phyloP scores from a whole-genome alignment of 2,329 filamentous ascomycete genomes.

The Fusarium austroafricanum region DNA sequence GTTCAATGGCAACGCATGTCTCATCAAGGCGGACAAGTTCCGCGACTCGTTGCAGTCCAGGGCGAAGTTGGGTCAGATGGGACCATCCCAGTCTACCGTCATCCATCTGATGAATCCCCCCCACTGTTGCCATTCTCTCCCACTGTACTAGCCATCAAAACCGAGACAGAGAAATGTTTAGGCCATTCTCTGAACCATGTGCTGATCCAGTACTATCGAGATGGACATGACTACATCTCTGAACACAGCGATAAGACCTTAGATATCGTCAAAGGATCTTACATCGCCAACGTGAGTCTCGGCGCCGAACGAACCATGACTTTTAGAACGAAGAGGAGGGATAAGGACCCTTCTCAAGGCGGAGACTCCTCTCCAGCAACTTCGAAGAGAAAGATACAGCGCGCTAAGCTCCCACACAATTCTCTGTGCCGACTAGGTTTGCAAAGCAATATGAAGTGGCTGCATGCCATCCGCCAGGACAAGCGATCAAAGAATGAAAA shows the following conservation, averaged over 20 bases:
- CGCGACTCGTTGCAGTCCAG: slow-evolving; percentile 90
- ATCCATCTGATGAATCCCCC: slow-evolving; percentile 89
- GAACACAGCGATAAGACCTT: slow-evolving; percentile 98
- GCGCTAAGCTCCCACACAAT: slow-evolving; percentile 84
- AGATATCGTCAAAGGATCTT: slow-evolving; percentile 84
- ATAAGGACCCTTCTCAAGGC: slow-evolving; percentile 53
- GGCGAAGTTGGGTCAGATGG: slow-evolving; percentile 76
- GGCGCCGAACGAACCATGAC: slow-evolving; percentile 92
- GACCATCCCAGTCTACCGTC: slow-evolving; percentile 89
- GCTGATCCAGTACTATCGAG: slow-evolving; percentile 92
- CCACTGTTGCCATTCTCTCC: slow-evolving; percentile 80
- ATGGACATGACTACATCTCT: slow-evolving; percentile 89
- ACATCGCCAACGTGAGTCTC: slow-evolving; percentile 93
- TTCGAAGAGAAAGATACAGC: slow-evolving; percentile 66
- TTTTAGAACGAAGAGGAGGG: slow-evolving; percentile 80
- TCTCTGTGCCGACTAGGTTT: slow-evolving; percentile 87
- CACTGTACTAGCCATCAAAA: slow-evolving; percentile 75
- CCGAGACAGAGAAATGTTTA: slow-evolving; percentile 75
- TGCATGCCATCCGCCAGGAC: slow-evolving; percentile 92
- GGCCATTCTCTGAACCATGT: slow-evolving; percentile 90
- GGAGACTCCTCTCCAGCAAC: slow-evolving; percentile 19
- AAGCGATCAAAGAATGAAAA: slow-evolving; percentile 78
- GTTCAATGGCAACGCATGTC: slow-evolving; percentile 92
- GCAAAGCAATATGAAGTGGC: slow-evolving; percentile 84
- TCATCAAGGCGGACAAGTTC: slow-evolving; percentile 91